Percentiles rank a stretch among this genome's conserved stretches.
These are phyloP conservation scores for Macadamia integrifolia DNA, from an alignment of 164 flowering plant species.

Conservation along the genomic window DNA sequence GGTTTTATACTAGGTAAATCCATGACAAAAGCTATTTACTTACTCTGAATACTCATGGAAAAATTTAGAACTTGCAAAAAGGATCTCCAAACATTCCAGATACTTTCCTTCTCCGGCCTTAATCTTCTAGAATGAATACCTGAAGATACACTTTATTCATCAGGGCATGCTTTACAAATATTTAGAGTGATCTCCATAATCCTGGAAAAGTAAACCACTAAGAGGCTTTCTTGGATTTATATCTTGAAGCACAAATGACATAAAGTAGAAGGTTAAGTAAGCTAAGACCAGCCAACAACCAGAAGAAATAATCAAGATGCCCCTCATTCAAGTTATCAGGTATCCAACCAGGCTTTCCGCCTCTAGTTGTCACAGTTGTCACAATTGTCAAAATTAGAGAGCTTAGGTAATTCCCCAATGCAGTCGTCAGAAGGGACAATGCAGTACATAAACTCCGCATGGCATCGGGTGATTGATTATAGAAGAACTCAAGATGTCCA, in stretches of 20 bases:
- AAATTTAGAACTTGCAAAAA: too few relatives aligned
- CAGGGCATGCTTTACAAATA: too few relatives aligned
- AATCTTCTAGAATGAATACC: too few relatives aligned
- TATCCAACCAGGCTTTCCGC: slow-evolving; percentile 62
- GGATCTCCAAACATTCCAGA: too few relatives aligned
- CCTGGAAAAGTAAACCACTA: slow-evolving; percentile 7
- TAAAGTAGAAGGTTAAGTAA: slow-evolving; percentile 46
- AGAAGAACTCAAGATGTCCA: slow-evolving; percentile 79
- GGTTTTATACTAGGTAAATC: too few relatives aligned
- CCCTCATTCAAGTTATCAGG: slow-evolving; percentile 64
- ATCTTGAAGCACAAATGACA: slow-evolving; percentile 38
- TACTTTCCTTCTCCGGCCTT: too few relatives aligned
- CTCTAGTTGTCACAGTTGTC: slow-evolving; percentile 41
- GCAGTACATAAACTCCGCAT: slow-evolving; percentile 75
- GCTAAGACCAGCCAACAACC: slow-evolving; percentile 70
- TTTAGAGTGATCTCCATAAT: neutral
- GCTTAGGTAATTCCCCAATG: slow-evolving; percentile 64
- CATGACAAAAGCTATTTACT: too few relatives aligned
- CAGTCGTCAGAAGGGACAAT: slow-evolving; percentile 45
- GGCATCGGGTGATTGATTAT: slow-evolving; percentile 76
- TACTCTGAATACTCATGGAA: too few relatives aligned
- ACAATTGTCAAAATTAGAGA: slow-evolving; percentile 55
- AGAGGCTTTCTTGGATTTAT: slow-evolving; percentile 44
- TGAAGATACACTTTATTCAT: too few relatives aligned
- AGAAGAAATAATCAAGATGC: slow-evolving; percentile 70